Evolutionary conservation across 1,139 yeast species (phyloP), one percentile per base, ranked within the genome.

Genomic region (Candida frijolesensis): DNA sequence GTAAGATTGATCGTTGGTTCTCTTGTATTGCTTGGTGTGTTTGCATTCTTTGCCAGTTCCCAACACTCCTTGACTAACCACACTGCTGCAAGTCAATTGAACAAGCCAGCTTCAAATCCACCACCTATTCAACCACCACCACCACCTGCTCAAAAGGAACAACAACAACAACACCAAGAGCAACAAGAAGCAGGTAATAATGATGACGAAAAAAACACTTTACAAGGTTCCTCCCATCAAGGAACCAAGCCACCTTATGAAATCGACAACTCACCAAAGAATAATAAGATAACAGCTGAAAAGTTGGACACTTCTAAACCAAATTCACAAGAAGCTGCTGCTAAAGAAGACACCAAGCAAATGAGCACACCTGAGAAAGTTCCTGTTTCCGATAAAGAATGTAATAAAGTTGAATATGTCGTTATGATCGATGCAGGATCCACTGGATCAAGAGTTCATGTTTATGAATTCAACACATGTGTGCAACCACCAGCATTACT

Each of bases 371-470:
- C 49, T n/a, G 39, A 48, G 14, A 32, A 45, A 34, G 48, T 41
- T 4, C 29, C 45, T 16, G 25, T 37, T 34, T 19, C 32, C 5
- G 22, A 34, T 33, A 54, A 54, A 14, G 51, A 54, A 14, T 72
- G 79, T 56, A 62, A 66, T 44, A 66, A 70, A 46, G 65, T 64
- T 22, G 72, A 72, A 44, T 77, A 62, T 56, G 97, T 92, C 35
- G 82, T 94, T 29, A 90, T 94, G 96, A 77, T 94, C 48, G 99
- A 94, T 71, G 99, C 98, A 2, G 99, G 99, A 12, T 90, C 97
- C 2, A 87, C 96, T 7, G 99, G 99, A 32, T 91, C 97, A 25
- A 85, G 99, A 67, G 89, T 94, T 35, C 99, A 94, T 67, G 87
- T 94, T 35, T 94, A 94, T 71, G 85, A 88, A 64, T 94, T 94